These are phyloP conservation scores for Magnolia changhungtana DNA, from an alignment of 164 flowering plant genomes.

Conservation along the genomic window DNA sequence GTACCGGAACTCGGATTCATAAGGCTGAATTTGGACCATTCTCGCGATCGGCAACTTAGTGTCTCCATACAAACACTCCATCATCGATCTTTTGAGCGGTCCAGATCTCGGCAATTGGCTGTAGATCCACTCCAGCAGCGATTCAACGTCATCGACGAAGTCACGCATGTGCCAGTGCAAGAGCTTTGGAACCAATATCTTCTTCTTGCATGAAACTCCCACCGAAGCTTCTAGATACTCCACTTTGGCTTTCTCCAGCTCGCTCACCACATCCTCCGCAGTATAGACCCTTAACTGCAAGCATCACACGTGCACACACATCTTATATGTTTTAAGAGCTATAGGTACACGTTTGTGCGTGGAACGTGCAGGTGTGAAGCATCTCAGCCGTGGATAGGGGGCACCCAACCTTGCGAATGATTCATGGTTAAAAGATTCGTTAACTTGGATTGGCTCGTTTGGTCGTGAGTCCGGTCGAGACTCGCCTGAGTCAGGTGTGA, in stretches of 20 bases:
- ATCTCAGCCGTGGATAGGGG: no score
- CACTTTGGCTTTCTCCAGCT: constrained; percentile 69
- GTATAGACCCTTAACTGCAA: constrained; percentile 79
- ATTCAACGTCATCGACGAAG: constrained; percentile 80
- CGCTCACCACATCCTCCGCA: constrained; percentile 64
- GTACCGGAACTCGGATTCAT: constrained; percentile 82
- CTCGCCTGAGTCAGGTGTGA: no score
- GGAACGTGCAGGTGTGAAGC: no score
- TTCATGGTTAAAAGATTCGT: no score
- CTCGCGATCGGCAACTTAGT: constrained; percentile 35
- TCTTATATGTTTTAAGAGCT: no score
- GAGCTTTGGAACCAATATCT: constrained; percentile 80
- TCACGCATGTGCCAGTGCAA: constrained; percentile 86
- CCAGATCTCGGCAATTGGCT: constrained; percentile 74
- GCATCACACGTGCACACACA: background rate
- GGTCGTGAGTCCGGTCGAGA: no score
- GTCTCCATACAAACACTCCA: constrained; percentile 65
- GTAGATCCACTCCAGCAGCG: constrained; percentile 90
- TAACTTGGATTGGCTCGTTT: no score
- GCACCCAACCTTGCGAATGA: no score
- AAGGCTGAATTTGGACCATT: constrained; percentile 67
- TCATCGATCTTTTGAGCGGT: constrained; percentile 53
- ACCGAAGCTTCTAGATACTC: constrained; percentile 88
- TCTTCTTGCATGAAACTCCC: constrained; percentile 69
- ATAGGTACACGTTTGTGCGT: no score